Evolutionary conservation across 176 grass and related monocot genomes (phyloP).

Genomic region (Oryza australiensis): DNA sequence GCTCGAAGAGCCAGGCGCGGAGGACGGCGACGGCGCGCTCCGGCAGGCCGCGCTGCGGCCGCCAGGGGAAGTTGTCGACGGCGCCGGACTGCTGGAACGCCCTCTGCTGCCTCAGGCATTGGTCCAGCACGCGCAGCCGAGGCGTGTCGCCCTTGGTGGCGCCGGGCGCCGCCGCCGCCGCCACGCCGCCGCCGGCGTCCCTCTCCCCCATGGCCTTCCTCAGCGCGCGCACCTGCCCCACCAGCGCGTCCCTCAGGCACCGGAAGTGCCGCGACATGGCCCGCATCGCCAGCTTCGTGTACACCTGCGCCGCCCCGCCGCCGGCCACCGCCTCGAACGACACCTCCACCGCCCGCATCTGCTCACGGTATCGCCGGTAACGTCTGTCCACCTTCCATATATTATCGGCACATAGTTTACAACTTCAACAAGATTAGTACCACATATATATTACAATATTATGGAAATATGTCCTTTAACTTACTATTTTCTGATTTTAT

Average conservation of each 20-base stretch:
- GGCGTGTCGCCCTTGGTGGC: constrained; percentile 61
- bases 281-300: constrained; percentile 58
- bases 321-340: constrained; percentile 59
- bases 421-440: too few species aligned
- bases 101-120: constrained; percentile 50
- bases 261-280: constrained; percentile 91
- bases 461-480: too few species aligned
- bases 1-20: constrained; percentile 89
- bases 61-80: constrained; percentile 62
- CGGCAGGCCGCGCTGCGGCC: constrained; percentile 68
- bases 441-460: too few species aligned
- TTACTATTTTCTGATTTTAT: too few species aligned
- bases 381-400: constrained; percentile 59
- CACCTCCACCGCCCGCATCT: constrained; percentile 48
- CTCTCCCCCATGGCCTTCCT: constrained; percentile 44
- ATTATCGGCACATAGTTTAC: too few species aligned
- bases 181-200: not conserved
- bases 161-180: constrained; percentile 12
- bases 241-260: constrained; percentile 53
- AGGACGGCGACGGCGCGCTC: constrained; percentile 68
- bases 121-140: constrained; percentile 60
- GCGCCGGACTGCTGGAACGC: constrained; percentile 52
- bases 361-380: constrained; percentile 62
- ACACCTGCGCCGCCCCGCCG: constrained; percentile 43
- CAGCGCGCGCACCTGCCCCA: constrained; percentile 35